Evolutionary conservation across 1,284 basidiomycete genomes (phyloP), one percentile per base, ranked within the genome.

Genomic region (Neolentinus lepideus): DNA sequence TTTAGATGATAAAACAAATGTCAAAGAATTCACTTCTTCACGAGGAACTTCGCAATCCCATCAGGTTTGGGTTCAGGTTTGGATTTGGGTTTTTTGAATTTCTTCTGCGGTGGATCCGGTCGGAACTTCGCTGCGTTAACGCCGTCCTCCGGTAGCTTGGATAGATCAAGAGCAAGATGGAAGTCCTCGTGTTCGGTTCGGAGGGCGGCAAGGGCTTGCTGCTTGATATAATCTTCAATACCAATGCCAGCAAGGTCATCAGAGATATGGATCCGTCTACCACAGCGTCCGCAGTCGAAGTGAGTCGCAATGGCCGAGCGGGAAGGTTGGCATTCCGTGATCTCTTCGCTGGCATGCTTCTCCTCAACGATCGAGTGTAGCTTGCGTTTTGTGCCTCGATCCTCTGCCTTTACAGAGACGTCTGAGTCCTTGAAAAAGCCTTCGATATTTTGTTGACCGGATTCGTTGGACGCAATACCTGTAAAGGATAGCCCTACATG

Each of bases 381-480:
- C n/a, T 43, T 54, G 35, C 33, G 33, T 21, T 52, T 52, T 6
- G 27, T 31, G 19, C 9, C 21, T 8, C 52, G 33, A 10, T 46
- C 31, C 19, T 33, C 33, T 61, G 29, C 68, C 54, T 55, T 75
- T 62, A 59, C 65, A 60, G 31, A 57, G 63, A 31, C 12, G 12
- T 62, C 71, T 69, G 60, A 55, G 26, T 68, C 56, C 27, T 64
- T 63, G 58, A 98, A 84, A 71, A 98, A 99, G 0, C 84, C 83
- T 65, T 94, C 90, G 53, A 98, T 96, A 22, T 81, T 88, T 59
- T 80, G 80, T 67, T 98, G 94, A 1, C 94, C 94, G 1, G 74
- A 71, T 67, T 96, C 94, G 38, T 85, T 75, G 16, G 78, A 75
- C 59, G 90, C 92, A 33, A 99, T 81, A 0, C 92, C 92, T 8